Conservation (phyloP, 1,284 basidiomycete genomes). For the Sporisorium reilianum region DNA sequence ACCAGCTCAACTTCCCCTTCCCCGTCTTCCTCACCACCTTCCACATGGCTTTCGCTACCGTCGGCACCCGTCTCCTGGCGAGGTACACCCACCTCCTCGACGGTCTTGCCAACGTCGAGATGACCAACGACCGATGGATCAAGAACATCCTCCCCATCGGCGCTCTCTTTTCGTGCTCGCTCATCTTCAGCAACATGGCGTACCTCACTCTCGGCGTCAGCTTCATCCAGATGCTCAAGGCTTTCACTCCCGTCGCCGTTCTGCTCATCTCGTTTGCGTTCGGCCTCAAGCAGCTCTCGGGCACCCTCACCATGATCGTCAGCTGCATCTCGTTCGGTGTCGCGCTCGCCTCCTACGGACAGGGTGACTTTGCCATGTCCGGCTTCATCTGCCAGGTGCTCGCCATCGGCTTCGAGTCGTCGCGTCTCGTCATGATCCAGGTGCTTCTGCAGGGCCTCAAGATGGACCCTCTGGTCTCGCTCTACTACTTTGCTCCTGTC, state of each 20-base stretch:
- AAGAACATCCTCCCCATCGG: conserved; percentile 93
- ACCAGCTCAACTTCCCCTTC: conserved; percentile 65
- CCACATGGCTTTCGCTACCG: conserved; percentile 75
- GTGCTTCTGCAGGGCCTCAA: conserved; percentile 93
- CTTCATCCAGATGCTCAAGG: conserved; percentile 99
- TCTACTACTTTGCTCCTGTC: conserved; percentile 82
- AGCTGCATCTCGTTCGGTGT: conserved; percentile 91
- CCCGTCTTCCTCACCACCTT: conserved; percentile 70
- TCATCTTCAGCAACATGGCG: conserved; percentile 93
- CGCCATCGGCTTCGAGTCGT: conserved; percentile 80
- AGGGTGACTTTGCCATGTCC: conserved; percentile 83
- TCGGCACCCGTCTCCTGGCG: conserved; percentile 88
- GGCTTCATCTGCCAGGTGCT: conserved; percentile 79
- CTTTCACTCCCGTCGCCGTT: conserved; percentile 96
- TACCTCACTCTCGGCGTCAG: conserved; percentile 91
- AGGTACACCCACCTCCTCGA: conserved; percentile 90
- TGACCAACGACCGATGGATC: conserved; percentile 74
- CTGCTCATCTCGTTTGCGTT: conserved; percentile 92
- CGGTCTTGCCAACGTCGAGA: conserved; percentile 82
- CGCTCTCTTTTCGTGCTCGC: conserved; percentile 87
- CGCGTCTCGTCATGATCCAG: conserved; percentile 94
- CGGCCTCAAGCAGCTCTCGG: conserved; percentile 88
- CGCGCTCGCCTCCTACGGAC: conserved; percentile 87
- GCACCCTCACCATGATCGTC: conserved; percentile 84
- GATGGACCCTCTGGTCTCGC: conserved; percentile 92